phyloP scores from a whole-genome alignment of 169 alveolate genomes.

The Plasmodium inui region DNA sequence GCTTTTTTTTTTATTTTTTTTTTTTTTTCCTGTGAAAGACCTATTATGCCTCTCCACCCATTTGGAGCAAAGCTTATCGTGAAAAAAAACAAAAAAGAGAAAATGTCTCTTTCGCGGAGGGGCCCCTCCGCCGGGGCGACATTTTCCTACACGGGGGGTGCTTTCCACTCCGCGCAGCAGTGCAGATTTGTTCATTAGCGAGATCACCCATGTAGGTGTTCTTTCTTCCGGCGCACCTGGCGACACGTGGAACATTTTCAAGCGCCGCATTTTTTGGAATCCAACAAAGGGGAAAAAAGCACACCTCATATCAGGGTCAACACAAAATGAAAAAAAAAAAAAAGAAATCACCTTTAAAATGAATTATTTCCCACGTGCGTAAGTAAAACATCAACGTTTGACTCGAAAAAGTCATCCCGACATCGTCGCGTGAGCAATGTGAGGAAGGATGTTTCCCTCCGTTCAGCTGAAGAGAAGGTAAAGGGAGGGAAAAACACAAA shows the following conservation, averaged over 20 bases:
- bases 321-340: constrained; percentile 6
- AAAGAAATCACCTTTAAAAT: not conserved
- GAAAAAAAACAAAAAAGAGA: not conserved
- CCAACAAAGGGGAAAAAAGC: not conserved
- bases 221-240: not conserved
- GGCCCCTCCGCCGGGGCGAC: not conserved
- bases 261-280: not conserved
- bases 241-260: not conserved
- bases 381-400: not conserved
- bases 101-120: not conserved
- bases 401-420: not conserved
- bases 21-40: not conserved
- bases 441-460: constrained; percentile 58
- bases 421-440: not conserved
- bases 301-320: not conserved
- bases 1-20: not conserved
- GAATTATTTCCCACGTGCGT: not conserved
- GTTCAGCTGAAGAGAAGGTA: constrained; percentile 69
- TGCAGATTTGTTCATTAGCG: not conserved
- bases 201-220: not conserved
- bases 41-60: not conserved
- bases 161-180: not conserved
- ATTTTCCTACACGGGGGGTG: no score
- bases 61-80: not conserved
- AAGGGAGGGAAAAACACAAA: not conserved